Conservation (phyloP, 1,139 yeast species). For the Suzukiozyma palmioleophila region DNA sequence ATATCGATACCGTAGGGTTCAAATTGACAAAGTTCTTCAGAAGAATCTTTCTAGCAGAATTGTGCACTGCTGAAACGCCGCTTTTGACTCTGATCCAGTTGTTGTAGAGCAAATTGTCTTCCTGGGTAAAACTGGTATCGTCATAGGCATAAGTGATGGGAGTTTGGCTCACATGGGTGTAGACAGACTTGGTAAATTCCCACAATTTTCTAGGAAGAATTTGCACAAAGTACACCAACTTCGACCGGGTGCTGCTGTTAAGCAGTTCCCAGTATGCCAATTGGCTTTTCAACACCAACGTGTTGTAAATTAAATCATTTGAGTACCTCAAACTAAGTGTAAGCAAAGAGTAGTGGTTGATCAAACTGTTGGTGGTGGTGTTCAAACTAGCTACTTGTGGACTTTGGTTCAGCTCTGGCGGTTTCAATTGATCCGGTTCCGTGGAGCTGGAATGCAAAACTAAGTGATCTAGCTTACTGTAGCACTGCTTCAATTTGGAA, state of each 20-base stretch:
- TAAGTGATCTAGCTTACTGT: conserved; percentile 7
- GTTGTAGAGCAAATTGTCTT: conserved; percentile 14
- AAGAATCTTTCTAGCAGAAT: conserved; percentile 6
- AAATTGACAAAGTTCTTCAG: conserved; percentile 8
- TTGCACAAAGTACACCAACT: conserved; percentile 32
- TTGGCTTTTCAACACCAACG: conserved; percentile 31
- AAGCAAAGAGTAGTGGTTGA: conserved; percentile 23
- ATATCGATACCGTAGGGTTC: conserved; percentile 11
- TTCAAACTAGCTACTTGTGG: conserved; percentile 1
- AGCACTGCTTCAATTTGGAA: conserved; percentile 10
- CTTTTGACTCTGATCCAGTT: conserved; percentile 5
- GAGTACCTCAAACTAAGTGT: conserved; percentile 26
- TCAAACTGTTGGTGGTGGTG: conserved; percentile 13
- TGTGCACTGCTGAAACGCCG: conserved; percentile 5
- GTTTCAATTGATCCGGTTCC: neutral
- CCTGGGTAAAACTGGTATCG: conserved; percentile 12
- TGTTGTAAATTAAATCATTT: conserved; percentile 31
- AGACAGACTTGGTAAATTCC: conserved; percentile 12
- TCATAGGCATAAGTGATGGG: conserved; percentile 2
- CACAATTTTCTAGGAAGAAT: conserved; percentile 24
- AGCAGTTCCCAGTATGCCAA: conserved; percentile 35
- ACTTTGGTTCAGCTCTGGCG: conserved; percentile 6
- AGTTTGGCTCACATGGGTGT: conserved; percentile 3
- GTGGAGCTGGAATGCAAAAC: neutral
- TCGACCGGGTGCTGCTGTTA: conserved; percentile 20